These are phyloP conservation scores for Hibiscus mutabilis DNA, from an alignment of 345 rosid species.

Conservation along the genomic window DNA sequence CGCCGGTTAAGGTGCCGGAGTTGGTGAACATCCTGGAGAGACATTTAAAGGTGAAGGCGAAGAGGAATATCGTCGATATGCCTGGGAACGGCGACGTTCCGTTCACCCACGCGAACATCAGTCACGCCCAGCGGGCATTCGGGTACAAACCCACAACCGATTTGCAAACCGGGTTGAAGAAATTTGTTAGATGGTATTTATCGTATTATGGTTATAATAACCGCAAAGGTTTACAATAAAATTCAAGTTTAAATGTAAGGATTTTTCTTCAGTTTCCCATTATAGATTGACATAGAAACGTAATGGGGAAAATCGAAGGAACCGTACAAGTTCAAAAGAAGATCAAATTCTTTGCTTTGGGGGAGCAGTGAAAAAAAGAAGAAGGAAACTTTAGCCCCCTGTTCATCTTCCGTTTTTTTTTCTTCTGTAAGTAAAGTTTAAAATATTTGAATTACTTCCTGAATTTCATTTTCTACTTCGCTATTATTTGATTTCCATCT, in stretches of 20 bases:
- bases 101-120: conserved; percentile 74
- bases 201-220: conserved; percentile 67
- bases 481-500: not conserved
- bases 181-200: conserved; percentile 73
- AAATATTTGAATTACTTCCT: not conserved
- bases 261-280: conserved; percentile 9
- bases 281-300: not conserved
- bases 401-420: not conserved
- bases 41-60: conserved; percentile 61
- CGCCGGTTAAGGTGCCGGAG: conserved; percentile 73
- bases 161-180: conserved; percentile 77
- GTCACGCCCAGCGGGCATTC: conserved; percentile 47
- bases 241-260: not conserved
- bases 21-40: conserved; percentile 61
- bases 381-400: not conserved
- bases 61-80: conserved; percentile 52
- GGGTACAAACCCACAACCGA: conserved; percentile 84
- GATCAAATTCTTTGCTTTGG: conserved; percentile 12
- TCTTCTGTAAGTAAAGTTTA: conserved; percentile 14
- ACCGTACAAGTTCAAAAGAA: not conserved
- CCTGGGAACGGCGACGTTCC: conserved; percentile 96
- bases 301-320: not conserved
- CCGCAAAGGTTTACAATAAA: conserved; percentile 42
- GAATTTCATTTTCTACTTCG: not conserved
- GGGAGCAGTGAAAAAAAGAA: not conserved